Evolutionary conservation across 495 filamentous ascomycete genomes (phyloP), one percentile per base, ranked within the genome.

Genomic region (Daldinia loculata): DNA sequence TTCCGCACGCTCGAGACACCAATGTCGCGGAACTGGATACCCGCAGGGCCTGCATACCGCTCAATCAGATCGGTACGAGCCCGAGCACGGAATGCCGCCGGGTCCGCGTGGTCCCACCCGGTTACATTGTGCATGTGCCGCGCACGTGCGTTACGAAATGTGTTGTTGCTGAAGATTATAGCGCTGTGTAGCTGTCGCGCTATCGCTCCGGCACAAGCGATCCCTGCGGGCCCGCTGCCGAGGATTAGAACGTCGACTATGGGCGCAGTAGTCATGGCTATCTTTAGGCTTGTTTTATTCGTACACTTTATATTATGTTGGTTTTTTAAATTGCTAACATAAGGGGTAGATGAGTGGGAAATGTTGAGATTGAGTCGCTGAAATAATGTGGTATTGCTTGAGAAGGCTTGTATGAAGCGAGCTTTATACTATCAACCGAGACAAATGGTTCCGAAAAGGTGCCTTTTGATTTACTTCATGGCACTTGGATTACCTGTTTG

Each of bases 151-250:
- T 90, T 89, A 53, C 88, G 85, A 66, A 85, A 89, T 3, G 56
- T 61, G 7, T 75, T 74, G 3, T 80, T 80, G 75, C 85, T 82
- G 74, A 90, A 86, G 45, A 89, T 71, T 3, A 86, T 63, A 7
- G 80, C 75, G 2, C 77, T 82, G 63, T 85, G 80, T 5, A 77
- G 67, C 27, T 83, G 80, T 14, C 88, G 86, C 0, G 82, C 82
- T 1, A 91, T 80, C 6, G 71, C 75, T 6, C 74, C 36, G 4
- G 87, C 87, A 5, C 77, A 75, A 1, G 83, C 70, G 2, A 91
- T 79, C 8, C 88, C 89, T 8, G 85, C 84, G 6, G 87, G 86
- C 3, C 88, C 88, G 38, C 75, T 82, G 69, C 88, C 88, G 36
- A 90, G 79, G 72, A 91, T 85, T 9, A 89, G 76, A 52, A 77